Base-by-base conservation (phyloP, 2,329 filamentous ascomycete species). In the Cucurbitaria berberidis region DNA sequence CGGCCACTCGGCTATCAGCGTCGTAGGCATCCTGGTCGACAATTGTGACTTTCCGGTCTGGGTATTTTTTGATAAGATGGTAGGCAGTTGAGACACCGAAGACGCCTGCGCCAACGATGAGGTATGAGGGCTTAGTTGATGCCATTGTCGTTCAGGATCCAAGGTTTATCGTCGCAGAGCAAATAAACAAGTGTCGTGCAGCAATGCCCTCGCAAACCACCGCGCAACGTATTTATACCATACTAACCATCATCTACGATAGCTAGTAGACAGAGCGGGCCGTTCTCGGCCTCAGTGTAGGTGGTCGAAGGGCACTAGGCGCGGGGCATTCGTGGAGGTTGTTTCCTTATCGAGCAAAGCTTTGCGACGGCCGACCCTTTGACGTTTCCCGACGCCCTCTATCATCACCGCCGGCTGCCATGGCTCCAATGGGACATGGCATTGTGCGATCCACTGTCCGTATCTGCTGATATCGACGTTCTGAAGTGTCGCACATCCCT, bases 1-100 rank as follows among this genome's bases (percentile, higher is more conserved):
- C 88, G 27, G 86, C 87, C 26, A 77, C 65, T 43, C 67, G 68
- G 62, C 48, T 74, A 50, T 66, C 60, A 42, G 66, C 67, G 39
- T 70, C 64, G 48, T 61, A 72, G 1, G 69, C 66, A 36, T 72
- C 69, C 45, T 51, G 73, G 49, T 78, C 77, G 24, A 78, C 69
- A 16, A 79, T 64, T 1, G 76, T 78, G 32, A 79, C 57, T 11
- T 68, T 65, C 26, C 76, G 75, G 39, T 71, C 59, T 3, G 76
- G 76, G 52, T 78, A 76, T 54, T 76, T 76, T 48, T 73, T 66
- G 55, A 74, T 74, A 13, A 76, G 68, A 35, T 76, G 69, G 57
- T 72, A 74, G 29, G 76, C 71, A 18, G 76, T 74, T 6, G 73
- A 69, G 34, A 77, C 66, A 46, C 73, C 73, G 52, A 75, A 74